phyloP scores from a whole-genome alignment of 78 protist species.

The Bigelowiella natans region DNA sequence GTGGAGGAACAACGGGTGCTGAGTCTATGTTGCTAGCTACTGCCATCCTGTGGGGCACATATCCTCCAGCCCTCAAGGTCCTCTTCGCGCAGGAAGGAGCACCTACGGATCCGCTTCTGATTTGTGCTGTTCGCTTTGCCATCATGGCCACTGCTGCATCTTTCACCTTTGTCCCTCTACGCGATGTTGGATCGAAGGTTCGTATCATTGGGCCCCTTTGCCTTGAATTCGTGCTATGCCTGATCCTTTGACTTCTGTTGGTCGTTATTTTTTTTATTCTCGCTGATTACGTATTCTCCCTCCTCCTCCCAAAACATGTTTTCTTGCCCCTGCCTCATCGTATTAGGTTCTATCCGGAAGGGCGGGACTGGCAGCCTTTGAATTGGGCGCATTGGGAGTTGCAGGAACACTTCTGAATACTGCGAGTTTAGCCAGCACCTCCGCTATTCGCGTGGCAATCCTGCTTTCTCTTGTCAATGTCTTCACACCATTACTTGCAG shows the following conservation, averaged over 20 bases:
- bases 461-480: not conserved
- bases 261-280: no score
- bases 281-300: no score
- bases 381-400: no score
- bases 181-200: not conserved
- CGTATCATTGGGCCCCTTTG: no score
- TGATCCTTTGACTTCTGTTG: no score
- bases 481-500: not conserved
- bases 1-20: not conserved
- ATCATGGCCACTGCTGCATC: not conserved
- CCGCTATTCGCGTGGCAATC: not conserved
- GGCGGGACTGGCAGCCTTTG: no score
- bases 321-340: no score
- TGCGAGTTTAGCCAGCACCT: no score
- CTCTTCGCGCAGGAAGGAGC: not conserved
- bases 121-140: not conserved
- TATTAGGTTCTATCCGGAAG: no score
- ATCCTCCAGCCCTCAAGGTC: not conserved
- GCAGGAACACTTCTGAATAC: no score
- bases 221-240: no score
- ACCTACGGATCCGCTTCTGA: not conserved
- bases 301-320: no score
- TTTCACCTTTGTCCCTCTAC: not conserved
- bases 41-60: not conserved
- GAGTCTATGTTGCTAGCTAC: not conserved